Conservation (phyloP, 768 basidiomycete genomes). For the Cubamyces sp. region DNA sequence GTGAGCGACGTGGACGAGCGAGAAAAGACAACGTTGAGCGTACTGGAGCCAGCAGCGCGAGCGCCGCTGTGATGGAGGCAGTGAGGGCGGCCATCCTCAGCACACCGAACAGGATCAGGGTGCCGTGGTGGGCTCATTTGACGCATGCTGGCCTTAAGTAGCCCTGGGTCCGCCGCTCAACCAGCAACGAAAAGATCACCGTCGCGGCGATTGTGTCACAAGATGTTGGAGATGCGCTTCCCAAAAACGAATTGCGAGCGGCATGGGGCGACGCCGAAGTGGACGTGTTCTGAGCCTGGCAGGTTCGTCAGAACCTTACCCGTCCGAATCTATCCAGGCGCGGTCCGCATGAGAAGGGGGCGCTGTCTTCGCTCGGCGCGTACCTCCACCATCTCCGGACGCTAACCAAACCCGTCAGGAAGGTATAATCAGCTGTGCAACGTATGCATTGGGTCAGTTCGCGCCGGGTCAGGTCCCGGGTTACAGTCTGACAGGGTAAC, state of each 20-base stretch:
- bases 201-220: constrained; percentile 17
- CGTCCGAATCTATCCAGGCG: constrained; percentile 10
- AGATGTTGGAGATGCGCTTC: background rate
- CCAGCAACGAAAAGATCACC: background rate
- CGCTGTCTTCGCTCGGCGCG: constrained; percentile 14
- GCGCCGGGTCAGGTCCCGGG: background rate
- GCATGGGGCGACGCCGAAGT: constrained; percentile 11
- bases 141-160: constrained; percentile 15
- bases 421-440: constrained; percentile 3
- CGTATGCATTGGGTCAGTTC: background rate
- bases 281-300: constrained; percentile 1
- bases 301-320: constrained; percentile 3
- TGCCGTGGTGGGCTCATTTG: constrained; percentile 5
- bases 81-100: constrained; percentile 23
- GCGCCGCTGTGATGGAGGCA: constrained; percentile 15
- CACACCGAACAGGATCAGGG: constrained; percentile 15
- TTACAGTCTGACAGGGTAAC: constrained; percentile 3
- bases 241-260: constrained; percentile 6
- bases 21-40: background rate
- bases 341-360: constrained; percentile 10
- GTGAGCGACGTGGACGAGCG: background rate
- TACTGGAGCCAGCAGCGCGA: constrained; percentile 21
- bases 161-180: constrained; percentile 9
- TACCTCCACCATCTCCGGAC: background rate
- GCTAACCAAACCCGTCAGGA: constrained; percentile 9